Evolutionary conservation across 805 yeast species (phyloP).

Genomic region (Metschnikowia continentalis): DNA sequence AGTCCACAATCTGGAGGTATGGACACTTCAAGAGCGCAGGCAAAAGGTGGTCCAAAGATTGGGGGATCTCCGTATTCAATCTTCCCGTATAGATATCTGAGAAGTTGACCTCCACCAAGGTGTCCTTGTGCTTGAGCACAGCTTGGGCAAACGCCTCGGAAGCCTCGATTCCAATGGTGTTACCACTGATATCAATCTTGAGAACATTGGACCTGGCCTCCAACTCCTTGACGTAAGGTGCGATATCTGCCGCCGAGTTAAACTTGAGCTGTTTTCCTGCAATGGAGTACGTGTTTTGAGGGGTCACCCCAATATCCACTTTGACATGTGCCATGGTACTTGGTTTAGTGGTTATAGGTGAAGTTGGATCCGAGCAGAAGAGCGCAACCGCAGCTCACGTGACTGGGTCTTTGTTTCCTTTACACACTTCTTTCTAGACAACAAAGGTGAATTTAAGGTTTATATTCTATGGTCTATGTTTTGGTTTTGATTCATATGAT

Average conservation of each 20-base stretch:
- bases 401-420: neutral
- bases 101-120: slow-evolving; percentile 67
- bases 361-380: neutral
- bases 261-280: slow-evolving; percentile 75
- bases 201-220: slow-evolving; percentile 32
- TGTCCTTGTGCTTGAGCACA: slow-evolving; percentile 39
- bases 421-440: too few species aligned
- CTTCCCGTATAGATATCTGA: slow-evolving; percentile 95
- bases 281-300: slow-evolving; percentile 51
- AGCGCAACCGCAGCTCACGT: neutral
- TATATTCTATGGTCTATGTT: too few species aligned
- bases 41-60: slow-evolving; percentile 66
- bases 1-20: slow-evolving; percentile 66
- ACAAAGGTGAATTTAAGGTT: too few species aligned
- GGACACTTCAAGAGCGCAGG: slow-evolving; percentile 69
- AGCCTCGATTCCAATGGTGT: slow-evolving; percentile 91
- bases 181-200: slow-evolving; percentile 81
- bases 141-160: slow-evolving; percentile 65
- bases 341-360: neutral
- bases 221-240: slow-evolving; percentile 63
- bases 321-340: slow-evolving; percentile 21
- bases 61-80: slow-evolving; percentile 90
- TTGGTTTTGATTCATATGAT: too few species aligned
- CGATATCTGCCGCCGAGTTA: slow-evolving; percentile 66
- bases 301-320: slow-evolving; percentile 35